These are phyloP conservation scores for Leccinum cinnamomeum DNA, from an alignment of 1,284 basidiomycete genomes.

Conservation along the genomic window DNA sequence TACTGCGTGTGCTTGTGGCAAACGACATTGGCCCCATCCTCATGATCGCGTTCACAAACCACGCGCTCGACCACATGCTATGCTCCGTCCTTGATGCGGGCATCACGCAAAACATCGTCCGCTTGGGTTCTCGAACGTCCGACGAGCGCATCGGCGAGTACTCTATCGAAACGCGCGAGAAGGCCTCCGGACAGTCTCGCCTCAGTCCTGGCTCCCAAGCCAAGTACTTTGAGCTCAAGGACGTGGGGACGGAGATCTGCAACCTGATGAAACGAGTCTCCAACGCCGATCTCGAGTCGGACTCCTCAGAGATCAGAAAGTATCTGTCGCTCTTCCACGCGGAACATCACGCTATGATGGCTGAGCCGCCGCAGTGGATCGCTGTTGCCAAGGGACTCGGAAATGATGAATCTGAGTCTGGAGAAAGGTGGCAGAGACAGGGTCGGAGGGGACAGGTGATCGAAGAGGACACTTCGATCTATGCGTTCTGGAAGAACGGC, in stretches of 20 bases:
- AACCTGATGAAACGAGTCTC: constrained; percentile 36
- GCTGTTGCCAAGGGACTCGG: too few species aligned
- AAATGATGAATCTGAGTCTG: too few species aligned
- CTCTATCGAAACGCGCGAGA: constrained; percentile 58
- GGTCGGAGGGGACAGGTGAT: too few species aligned
- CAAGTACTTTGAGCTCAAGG: too few species aligned
- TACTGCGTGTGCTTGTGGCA: constrained; percentile 59
- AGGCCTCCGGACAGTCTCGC: constrained; percentile 41
- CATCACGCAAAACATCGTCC: constrained; percentile 56
- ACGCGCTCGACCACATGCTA: constrained; percentile 72
- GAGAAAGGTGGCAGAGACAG: too few species aligned
- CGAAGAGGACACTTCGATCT: too few species aligned
- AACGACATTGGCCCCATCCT: constrained; percentile 56
- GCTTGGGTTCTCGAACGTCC: constrained; percentile 57
- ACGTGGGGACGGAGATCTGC: constrained; percentile 45
- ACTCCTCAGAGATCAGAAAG: too few species aligned
- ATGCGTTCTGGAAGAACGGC: too few species aligned
- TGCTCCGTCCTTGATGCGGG: constrained; percentile 56
- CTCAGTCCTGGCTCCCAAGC: constrained; percentile 34
- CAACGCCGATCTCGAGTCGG: too few species aligned
- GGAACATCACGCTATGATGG: too few species aligned
- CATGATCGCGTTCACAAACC: constrained; percentile 74
- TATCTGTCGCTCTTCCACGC: too few species aligned
- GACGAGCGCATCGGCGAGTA: constrained; percentile 59
- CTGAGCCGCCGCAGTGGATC: too few species aligned